These are phyloP conservation scores for Lichina pygmaea DNA, from an alignment of 495 filamentous ascomycete species.

Conservation along the genomic window DNA sequence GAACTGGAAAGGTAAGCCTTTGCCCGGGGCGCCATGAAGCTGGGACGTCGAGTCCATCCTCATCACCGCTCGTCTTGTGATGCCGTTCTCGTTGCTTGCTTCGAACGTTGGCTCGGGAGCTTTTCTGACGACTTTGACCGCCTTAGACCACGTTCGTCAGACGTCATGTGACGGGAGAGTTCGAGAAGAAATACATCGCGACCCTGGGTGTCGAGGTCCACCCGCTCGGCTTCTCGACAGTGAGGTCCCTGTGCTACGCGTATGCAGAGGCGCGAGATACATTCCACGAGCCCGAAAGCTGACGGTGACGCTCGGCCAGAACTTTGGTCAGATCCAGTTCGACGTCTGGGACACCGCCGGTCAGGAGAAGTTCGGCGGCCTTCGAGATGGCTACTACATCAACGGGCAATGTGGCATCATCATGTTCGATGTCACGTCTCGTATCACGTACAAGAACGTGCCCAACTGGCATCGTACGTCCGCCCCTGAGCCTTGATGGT, in stretches of 20 bases:
- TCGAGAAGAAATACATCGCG: conserved; percentile 99
- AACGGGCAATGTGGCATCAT: conserved; percentile 99
- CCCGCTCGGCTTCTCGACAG: conserved; percentile 75
- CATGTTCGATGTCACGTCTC: conserved; percentile 99
- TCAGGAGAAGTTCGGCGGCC: conserved; percentile 99
- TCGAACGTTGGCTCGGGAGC: too few relatives aligned
- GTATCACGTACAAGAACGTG: conserved; percentile 99
- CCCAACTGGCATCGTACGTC: conserved; percentile 99
- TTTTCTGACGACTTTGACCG: too few relatives aligned
- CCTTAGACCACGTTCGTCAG: conserved; percentile 97
- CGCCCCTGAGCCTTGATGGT: background rate
- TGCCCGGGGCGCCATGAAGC: too few relatives aligned
- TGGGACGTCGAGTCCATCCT: conserved; percentile 8
- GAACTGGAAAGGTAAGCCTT: conserved; percentile 78
- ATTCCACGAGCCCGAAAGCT: too few relatives aligned
- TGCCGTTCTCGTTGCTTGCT: background rate
- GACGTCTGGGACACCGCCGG: conserved; percentile 99
- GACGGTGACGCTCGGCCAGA: conserved; percentile 22
- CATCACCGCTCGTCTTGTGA: conserved; percentile 4
- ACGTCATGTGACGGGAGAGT: conserved; percentile 97
- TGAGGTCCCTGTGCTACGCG: conserved; percentile 20
- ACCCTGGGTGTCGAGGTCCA: conserved; percentile 99
- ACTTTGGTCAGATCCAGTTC: conserved; percentile 90
- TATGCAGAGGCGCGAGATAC: background rate
- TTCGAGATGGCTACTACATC: conserved; percentile 99